phyloP scores from a whole-genome alignment of 1,284 basidiomycete species.

The Leccinum huronense region DNA sequence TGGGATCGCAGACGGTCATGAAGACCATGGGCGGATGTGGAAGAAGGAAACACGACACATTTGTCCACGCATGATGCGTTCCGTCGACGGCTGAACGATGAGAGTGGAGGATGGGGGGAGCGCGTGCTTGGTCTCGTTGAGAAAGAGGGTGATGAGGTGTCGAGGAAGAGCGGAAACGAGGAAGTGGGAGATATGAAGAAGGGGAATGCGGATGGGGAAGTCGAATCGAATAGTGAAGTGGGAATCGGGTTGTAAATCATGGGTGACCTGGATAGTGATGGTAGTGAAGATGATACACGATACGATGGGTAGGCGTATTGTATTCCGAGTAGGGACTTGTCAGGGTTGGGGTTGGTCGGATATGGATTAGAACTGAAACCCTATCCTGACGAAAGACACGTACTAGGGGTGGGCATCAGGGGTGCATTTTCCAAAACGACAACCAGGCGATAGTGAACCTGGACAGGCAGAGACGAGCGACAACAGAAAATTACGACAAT shows the following conservation, averaged over 20 bases:
- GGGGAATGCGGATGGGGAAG: slow-evolving; percentile 15
- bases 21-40: slow-evolving; percentile 10
- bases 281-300: too few species aligned
- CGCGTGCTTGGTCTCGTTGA: not conserved
- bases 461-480: slow-evolving; percentile 10
- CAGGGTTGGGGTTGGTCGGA: slow-evolving; percentile 10
- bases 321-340: slow-evolving; percentile 1
- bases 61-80: slow-evolving; percentile 30
- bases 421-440: slow-evolving; percentile 14
- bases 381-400: not conserved
- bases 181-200: not conserved
- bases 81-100: slow-evolving; percentile 20
- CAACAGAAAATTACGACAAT: slow-evolving; percentile 11
- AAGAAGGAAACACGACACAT: slow-evolving; percentile 21
- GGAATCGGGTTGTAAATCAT: slow-evolving; percentile 68
- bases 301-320: not conserved
- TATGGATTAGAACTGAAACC: not conserved
- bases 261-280: slow-evolving; percentile 40
- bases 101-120: slow-evolving; percentile 12
- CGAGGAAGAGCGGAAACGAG: not conserved
- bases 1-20: not conserved
- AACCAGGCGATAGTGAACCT: slow-evolving; percentile 29
- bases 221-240: slow-evolving; percentile 53
- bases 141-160: not conserved
- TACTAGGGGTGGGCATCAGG: not conserved